Base-by-base conservation (phyloP, 2,329 filamentous ascomycete species). In the Mariannaea sp. region DNA sequence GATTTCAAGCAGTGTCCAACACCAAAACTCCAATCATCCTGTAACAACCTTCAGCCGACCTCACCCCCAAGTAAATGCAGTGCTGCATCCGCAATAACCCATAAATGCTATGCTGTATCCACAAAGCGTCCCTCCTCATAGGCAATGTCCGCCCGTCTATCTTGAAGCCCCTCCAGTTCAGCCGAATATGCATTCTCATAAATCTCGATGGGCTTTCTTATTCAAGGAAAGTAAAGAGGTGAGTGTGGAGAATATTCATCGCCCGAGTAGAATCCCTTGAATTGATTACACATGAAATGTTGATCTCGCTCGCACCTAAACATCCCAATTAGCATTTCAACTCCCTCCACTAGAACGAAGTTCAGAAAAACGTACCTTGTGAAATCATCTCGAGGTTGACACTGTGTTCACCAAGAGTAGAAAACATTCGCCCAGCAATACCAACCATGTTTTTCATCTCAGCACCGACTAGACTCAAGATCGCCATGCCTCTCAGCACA, bases 361-460 rank as follows among this genome's bases (percentile, higher is more conserved):
- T 12, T 17, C 13, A 33, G 2, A 20, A 41, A 7, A 5, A 54
- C 79, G 67, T 80, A 93, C 94, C 94, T 77, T 99, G 94, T 19
- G 91, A 96, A 63, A 99, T 99, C 94, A 99, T 99, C 76, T 99
- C 94, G 64, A 99, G 91, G 71, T 99, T 99, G 69, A 99, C 87
- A 65, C 90, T 89, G 71, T 96, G 89, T 70, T 97, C 90, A 36
- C 94, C 94, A 14, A 99, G 79, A 1, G 92, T 95, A 41, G 89
- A 90, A 73, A 99, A 97, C 89, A 99, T 97, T 64, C 84, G 86
- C 22, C 94, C 94, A 7, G 90, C 90, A 58, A 99, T 91, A 57
- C 94, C 94, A 52, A 90, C 80, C 92, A 97, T 97, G 73, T 96
- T 94, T 79, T 96, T 96, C 87, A 99, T 90, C 73, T 97, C 91